These are phyloP conservation scores for Candida schatavii DNA, from an alignment of 805 yeast genomes.

Conservation along the genomic window DNA sequence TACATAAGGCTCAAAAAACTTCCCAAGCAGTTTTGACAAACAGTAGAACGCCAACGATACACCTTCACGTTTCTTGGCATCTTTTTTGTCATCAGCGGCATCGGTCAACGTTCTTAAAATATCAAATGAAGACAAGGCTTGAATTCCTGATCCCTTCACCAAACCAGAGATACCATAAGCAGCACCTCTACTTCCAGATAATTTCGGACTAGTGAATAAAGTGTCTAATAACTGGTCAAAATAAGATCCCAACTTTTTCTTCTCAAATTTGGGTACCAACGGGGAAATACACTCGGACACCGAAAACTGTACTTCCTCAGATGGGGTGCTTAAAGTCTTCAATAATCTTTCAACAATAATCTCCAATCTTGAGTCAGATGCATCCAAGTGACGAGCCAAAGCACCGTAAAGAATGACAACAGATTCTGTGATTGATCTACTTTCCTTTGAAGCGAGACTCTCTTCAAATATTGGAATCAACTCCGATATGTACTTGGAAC, in stretches of 20 bases:
- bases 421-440: conserved; percentile 64
- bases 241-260: conserved; percentile 46
- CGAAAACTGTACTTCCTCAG: conserved; percentile 87
- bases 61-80: conserved; percentile 73
- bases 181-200: conserved; percentile 78
- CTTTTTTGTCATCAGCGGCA: conserved; percentile 86
- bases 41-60: conserved; percentile 86
- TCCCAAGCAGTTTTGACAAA: conserved; percentile 71
- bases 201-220: conserved; percentile 49
- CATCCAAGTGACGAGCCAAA: conserved; percentile 76
- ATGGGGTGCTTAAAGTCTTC: conserved; percentile 77
- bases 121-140: conserved; percentile 71
- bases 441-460: conserved; percentile 52
- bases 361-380: conserved; percentile 62
- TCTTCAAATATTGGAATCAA: conserved; percentile 80
- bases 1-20: conserved; percentile 89
- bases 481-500: conserved; percentile 62
- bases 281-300: conserved; percentile 86
- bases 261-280: conserved; percentile 56
- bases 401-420: conserved; percentile 88
- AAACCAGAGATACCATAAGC: conserved; percentile 96
- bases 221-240: conserved; percentile 58
- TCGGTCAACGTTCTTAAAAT: conserved; percentile 70
- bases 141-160: conserved; percentile 85
- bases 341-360: conserved; percentile 67